Evolutionary conservation across 73 alveolate genomes (phyloP).

Genomic region (Uronychia binucleata): DNA sequence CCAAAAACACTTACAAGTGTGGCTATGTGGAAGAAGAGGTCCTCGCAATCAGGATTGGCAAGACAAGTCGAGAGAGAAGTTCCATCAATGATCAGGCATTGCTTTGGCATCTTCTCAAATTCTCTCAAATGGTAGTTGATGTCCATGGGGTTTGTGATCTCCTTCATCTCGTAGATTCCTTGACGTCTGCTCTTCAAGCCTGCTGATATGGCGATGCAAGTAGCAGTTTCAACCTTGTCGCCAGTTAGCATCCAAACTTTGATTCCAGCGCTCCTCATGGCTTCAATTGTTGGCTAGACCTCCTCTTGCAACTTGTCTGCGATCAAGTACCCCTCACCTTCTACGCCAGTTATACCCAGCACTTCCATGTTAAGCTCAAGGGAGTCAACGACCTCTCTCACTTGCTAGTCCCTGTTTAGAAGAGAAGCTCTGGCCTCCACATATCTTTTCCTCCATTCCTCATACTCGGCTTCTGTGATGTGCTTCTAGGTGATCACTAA

Average conservation of each 20-base stretch:
- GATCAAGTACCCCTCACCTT: conserved; percentile 4
- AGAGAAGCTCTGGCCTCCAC: conserved; percentile 74
- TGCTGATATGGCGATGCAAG: conserved; percentile 93
- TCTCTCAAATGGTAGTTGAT: conserved; percentile 38
- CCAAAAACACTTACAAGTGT: no score
- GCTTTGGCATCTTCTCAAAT: conserved; percentile 45
- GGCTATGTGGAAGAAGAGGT: conserved; percentile 45
- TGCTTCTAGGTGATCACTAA: conserved; percentile 75
- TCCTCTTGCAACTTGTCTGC: conserved; percentile 91
- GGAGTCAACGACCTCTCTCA: conserved; percentile 65
- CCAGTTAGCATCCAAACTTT: conserved; percentile 99
- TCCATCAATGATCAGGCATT: conserved; percentile 52
- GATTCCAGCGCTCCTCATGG: conserved; percentile 92
- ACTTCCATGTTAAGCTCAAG: conserved; percentile 91
- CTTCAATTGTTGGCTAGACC: conserved; percentile 90
- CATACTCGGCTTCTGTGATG: conserved; percentile 55
- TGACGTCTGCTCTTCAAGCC: conserved; percentile 89
- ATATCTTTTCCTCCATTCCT: conserved; percentile 65
- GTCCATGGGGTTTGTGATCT: conserved; percentile 51
- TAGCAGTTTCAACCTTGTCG: conserved; percentile 99
- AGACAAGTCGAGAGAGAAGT: conserved; percentile 12
- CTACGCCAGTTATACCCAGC: conserved; percentile 97
- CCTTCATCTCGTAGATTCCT: conserved; percentile 78
- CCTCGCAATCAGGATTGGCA: conserved; percentile 9
- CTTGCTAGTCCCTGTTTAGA: conserved; percentile 73